Evolutionary conservation across 2,329 filamentous ascomycete species (phyloP).

Genomic region (Lecanicillium sp.): DNA sequence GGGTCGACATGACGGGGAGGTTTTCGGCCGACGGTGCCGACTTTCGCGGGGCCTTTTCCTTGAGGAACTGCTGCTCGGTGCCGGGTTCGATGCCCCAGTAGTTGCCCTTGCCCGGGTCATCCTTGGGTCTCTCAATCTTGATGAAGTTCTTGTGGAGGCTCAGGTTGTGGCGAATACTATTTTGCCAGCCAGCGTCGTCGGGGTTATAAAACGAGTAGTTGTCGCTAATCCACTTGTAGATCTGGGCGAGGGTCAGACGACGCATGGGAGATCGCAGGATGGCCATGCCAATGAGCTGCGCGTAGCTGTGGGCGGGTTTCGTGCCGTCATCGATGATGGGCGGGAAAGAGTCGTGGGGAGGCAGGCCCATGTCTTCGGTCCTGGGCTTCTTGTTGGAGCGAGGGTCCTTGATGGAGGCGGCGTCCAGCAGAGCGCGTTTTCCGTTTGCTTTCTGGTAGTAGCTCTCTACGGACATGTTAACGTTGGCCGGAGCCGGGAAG

Average conservation of each 20-base stretch:
- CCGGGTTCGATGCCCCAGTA: constrained; percentile 95
- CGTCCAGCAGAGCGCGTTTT: constrained; percentile 63
- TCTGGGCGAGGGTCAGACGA: constrained; percentile 82
- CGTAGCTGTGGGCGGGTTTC: constrained; percentile 91
- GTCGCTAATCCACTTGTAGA: constrained; percentile 99
- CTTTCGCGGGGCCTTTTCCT: constrained; percentile 69
- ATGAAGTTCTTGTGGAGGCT: constrained; percentile 95
- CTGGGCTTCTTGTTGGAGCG: constrained; percentile 62
- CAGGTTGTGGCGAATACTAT: constrained; percentile 96
- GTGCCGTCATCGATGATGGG: constrained; percentile 73
- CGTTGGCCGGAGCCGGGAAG: constrained; percentile 38
- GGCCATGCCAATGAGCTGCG: constrained; percentile 92
- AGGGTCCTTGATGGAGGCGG: constrained; percentile 63
- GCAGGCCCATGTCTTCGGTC: constrained; percentile 49
- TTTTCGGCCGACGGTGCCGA: constrained; percentile 48
- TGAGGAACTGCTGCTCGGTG: constrained; percentile 81
- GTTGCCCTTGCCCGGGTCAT: constrained; percentile 94
- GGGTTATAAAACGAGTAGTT: constrained; percentile 82
- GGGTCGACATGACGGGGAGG: constrained; percentile 48
- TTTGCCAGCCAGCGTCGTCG: constrained; percentile 90
- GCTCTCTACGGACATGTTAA: constrained; percentile 43
- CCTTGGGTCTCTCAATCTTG: constrained; percentile 92
- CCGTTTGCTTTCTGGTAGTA: constrained; percentile 44
- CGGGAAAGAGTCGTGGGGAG: constrained; percentile 73
- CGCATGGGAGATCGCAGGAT: constrained; percentile 80